These are phyloP conservation scores for Canavalia gladiata DNA, from an alignment of 306 rosid genomes.

Conservation along the genomic window DNA sequence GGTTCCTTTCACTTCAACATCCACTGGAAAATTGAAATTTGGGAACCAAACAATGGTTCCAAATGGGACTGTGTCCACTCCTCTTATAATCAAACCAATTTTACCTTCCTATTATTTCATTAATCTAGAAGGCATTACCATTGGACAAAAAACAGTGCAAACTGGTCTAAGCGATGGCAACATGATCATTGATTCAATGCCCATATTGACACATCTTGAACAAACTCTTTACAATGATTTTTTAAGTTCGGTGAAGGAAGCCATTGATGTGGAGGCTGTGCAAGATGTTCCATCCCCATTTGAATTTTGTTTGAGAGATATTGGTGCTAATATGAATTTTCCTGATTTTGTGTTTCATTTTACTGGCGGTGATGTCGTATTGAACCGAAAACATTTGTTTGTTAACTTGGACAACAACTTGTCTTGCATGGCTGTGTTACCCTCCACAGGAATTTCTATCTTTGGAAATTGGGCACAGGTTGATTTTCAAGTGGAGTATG, in stretches of 20 bases:
- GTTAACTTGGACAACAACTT: background rate
- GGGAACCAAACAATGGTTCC: background rate
- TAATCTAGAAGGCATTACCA: conserved; percentile 3
- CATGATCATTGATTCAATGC: conserved; percentile 36
- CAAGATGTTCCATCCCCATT: conserved; percentile 1
- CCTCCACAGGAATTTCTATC: background rate
- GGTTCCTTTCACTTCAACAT: conserved; percentile 16
- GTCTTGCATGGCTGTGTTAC: conserved; percentile 4
- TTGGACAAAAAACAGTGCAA: conserved; percentile 12
- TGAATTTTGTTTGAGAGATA: background rate
- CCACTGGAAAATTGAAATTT: conserved; percentile 12
- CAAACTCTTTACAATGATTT: background rate
- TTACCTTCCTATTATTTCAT: background rate
- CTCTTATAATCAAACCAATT: background rate
- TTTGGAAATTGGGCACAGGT: conserved; percentile 43
- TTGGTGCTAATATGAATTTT: background rate
- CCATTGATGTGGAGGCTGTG: background rate
- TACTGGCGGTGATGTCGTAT: conserved; percentile 8
- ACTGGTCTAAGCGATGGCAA: conserved; percentile 21
- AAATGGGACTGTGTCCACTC: conserved; percentile 23
- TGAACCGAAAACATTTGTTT: background rate
- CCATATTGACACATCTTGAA: conserved; percentile 22
- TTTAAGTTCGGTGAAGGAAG: conserved; percentile 8
- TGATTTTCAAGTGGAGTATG: conserved; percentile 39
- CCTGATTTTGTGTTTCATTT: conserved; percentile 37